phyloP scores from a whole-genome alignment of 2,329 filamentous ascomycete genomes.

The Acarospora socialis region DNA sequence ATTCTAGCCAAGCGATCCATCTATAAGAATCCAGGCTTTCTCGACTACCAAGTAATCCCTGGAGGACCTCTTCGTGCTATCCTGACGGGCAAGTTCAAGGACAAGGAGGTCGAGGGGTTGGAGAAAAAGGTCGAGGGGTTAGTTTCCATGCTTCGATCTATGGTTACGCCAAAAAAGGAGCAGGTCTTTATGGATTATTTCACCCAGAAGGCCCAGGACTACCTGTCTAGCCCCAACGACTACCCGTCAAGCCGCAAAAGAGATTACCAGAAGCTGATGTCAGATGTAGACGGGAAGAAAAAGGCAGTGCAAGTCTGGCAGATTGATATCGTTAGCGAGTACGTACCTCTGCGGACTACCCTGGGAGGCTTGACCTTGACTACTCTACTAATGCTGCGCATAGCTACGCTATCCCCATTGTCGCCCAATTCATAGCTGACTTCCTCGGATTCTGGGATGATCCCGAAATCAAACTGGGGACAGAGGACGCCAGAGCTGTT shows the following conservation, averaged over 20 bases:
- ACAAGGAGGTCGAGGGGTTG: too few species aligned
- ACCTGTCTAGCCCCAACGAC: too few species aligned
- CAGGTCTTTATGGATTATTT: conserved; percentile 2
- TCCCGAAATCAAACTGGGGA: conserved; percentile 5
- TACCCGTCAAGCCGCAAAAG: too few species aligned
- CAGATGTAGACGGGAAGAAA: too few species aligned
- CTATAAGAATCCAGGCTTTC: neutral
- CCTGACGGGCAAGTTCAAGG: neutral
- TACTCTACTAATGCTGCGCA: neutral
- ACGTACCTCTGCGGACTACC: conserved; percentile 1
- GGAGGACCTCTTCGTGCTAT: neutral
- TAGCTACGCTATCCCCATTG: conserved; percentile 17
- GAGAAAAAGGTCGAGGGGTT: too few species aligned
- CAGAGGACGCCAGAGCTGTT: conserved; percentile 11
- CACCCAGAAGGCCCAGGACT: conserved; percentile 4
- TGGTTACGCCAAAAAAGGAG: conserved; percentile 2
- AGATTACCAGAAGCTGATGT: too few species aligned
- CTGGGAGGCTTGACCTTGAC: neutral
- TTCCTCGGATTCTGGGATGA: conserved; percentile 15
- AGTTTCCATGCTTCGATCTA: neutral
- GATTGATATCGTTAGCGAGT: conserved; percentile 17
- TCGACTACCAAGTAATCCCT: neutral
- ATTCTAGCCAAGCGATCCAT: neutral
- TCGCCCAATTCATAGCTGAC: conserved; percentile 22
- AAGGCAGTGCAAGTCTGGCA: conserved; percentile 11